Conservation (phyloP, 805 yeast genomes). For the Sugiyamaella smithiae region DNA sequence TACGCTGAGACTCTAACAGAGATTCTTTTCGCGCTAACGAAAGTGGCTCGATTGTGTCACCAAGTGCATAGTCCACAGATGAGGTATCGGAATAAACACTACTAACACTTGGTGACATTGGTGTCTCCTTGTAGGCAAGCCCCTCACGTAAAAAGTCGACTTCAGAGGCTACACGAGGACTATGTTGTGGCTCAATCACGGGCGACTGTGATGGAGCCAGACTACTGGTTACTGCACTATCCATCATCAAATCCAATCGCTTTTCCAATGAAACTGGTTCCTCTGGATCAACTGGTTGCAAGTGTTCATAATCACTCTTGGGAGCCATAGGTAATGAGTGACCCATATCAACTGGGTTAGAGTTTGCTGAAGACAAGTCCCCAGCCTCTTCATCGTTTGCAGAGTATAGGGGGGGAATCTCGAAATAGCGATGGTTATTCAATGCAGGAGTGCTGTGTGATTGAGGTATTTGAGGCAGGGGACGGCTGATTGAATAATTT, state of each 20-base stretch:
- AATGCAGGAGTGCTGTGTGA: conserved; percentile 2
- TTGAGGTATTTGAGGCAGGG: conserved; percentile 24
- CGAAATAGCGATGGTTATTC: background rate
- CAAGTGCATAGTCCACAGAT: conserved; percentile 4
- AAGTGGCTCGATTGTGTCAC: conserved; percentile 3
- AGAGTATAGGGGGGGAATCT: background rate
- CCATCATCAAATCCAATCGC: conserved; percentile 9
- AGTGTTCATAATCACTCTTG: background rate
- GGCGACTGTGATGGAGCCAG: background rate
- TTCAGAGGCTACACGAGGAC: background rate
- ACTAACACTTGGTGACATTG: conserved; percentile 14
- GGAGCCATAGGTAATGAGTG: background rate
- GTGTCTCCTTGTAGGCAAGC: background rate
- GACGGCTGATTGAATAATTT: conserved; percentile 12
- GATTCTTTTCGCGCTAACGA: conserved; percentile 32
- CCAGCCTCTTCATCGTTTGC: conserved; percentile 1
- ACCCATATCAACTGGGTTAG: too few relatives aligned
- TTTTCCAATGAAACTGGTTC: conserved; percentile 1
- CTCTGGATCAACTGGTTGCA: too few relatives aligned
- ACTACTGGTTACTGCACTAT: background rate
- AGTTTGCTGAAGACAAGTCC: background rate
- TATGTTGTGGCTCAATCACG: background rate
- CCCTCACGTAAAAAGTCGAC: background rate
- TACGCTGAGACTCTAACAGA: conserved; percentile 32
- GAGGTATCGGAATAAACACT: conserved; percentile 19